phyloP scores from a whole-genome alignment of 129 eudicot species.

The Chrysanthemum lavandulifolium region DNA sequence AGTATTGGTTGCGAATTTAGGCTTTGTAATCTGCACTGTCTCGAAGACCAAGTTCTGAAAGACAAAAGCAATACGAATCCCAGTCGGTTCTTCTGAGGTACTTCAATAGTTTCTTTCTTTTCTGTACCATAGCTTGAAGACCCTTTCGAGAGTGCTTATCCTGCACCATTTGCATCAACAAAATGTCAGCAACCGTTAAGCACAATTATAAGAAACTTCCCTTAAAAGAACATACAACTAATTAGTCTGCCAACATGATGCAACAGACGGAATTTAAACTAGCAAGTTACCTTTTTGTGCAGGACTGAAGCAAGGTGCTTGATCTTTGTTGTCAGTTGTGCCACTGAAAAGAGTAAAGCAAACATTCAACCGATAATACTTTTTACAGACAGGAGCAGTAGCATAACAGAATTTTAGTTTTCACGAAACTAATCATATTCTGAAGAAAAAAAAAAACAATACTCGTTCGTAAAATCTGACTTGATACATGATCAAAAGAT shows the following conservation, averaged over 20 bases:
- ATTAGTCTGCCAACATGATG: background rate
- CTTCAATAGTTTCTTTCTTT: conserved; percentile 79
- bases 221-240: background rate
- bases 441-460: no score
- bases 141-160: conserved; percentile 91
- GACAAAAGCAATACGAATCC: conserved; percentile 91
- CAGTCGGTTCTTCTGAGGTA: conserved; percentile 87
- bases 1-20: conserved; percentile 21
- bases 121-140: conserved; percentile 78
- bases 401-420: background rate
- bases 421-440: no score
- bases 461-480: no score
- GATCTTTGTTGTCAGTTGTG: conserved; percentile 86
- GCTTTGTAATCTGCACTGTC: conserved; percentile 70
- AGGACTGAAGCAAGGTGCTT: conserved; percentile 66
- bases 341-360: conserved; percentile 57
- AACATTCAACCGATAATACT: background rate
- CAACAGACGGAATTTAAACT: background rate
- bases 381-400: background rate
- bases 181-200: background rate
- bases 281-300: conserved; percentile 68
- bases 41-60: conserved; percentile 86
- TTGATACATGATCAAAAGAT: no score
- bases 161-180: conserved; percentile 34
- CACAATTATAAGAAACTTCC: background rate